A percentile compares a stretch with the other conserved stretches of the same genome.
Conservation (phyloP, 805 yeast species). For the Suhomyces emberorum region DNA sequence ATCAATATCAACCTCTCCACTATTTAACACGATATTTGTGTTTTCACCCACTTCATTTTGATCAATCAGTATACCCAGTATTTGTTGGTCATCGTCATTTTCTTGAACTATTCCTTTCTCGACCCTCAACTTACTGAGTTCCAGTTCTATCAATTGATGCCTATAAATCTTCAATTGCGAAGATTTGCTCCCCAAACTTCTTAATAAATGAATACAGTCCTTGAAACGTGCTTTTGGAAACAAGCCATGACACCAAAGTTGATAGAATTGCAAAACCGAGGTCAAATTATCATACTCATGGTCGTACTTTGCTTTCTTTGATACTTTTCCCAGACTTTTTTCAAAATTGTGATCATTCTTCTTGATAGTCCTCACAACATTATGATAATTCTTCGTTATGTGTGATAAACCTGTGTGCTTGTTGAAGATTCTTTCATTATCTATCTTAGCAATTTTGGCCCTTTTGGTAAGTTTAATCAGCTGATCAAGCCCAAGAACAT, state of each 20-base stretch:
- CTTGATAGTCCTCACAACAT: constrained; percentile 22
- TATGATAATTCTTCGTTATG: constrained; percentile 28
- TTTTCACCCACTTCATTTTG: constrained; percentile 2
- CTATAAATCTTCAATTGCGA: constrained; percentile 34
- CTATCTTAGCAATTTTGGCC: constrained; percentile 33
- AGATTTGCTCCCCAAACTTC: constrained; percentile 45
- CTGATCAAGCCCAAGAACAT: constrained; percentile 34
- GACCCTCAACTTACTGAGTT: constrained; percentile 20
- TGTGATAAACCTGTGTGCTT: constrained; percentile 31
- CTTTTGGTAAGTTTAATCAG: constrained; percentile 32
- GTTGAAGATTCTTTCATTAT: constrained; percentile 36
- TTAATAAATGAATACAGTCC: constrained; percentile 59
- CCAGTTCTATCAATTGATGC: constrained; percentile 22
- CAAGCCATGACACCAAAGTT: constrained; percentile 44
- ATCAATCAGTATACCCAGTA: not conserved
- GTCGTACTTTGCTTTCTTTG: constrained; percentile 18
- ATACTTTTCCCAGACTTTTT: constrained; percentile 10
- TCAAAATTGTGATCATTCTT: constrained; percentile 24
- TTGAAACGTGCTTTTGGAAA: constrained; percentile 78
- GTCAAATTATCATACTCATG: constrained; percentile 34
- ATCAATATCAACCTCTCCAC: not conserved
- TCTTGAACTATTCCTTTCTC: constrained; percentile 10
- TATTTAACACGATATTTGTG: not conserved
- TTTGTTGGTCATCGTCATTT: too few relatives aligned
- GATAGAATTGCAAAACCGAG: constrained; percentile 39